Evolutionary conservation across 768 basidiomycete species (phyloP), one percentile per base, ranked within the genome.

Genomic region (Russula lepida): DNA sequence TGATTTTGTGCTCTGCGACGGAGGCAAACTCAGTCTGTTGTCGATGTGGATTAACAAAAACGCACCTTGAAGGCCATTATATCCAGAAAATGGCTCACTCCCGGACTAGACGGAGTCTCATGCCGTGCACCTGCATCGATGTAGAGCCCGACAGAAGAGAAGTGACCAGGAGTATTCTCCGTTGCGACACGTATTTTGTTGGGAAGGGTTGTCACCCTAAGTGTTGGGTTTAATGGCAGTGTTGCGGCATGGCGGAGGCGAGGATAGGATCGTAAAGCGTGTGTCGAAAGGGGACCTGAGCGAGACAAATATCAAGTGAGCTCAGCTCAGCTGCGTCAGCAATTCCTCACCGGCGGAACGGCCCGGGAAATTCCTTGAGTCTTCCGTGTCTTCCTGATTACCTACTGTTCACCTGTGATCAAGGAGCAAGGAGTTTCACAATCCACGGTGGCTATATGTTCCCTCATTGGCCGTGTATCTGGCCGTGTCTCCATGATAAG

Each of bases 31-130:
- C 48, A 13, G 49, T 28, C 47, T 44, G 35, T 35, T 52, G 62
- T 37, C 67, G 56, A 7, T 15, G 32, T 25, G 8, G 21, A 37
- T 25, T 21, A 28, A 37, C 23, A 9, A 6, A 30, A 9, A 69
- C 73, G 41, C 62, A 95, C 95, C 83, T 98, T 98, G 80, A 95
- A 98, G 1, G 95, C 95, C 84, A 98, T 85, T 68, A 93, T 81
- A 68, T 98, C 95, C 35, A 98, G 71, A 70, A 98, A 89, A 81
- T 98, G 93, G 63, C 89, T 90, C 6, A 86, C 88, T 0, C 97
- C 97, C 8, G 82, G 83, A 0, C 80, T 87, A 19, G 79, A 73
- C 23, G 80, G 74, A 13, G 80, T 83, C 72, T 98, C 97, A 78
- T 90, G 94, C 15, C 97, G 80, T 30, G 91, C 85, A 27, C 97